phyloP scores from a whole-genome alignment of 306 rosid genomes.

The Pueraria montana region DNA sequence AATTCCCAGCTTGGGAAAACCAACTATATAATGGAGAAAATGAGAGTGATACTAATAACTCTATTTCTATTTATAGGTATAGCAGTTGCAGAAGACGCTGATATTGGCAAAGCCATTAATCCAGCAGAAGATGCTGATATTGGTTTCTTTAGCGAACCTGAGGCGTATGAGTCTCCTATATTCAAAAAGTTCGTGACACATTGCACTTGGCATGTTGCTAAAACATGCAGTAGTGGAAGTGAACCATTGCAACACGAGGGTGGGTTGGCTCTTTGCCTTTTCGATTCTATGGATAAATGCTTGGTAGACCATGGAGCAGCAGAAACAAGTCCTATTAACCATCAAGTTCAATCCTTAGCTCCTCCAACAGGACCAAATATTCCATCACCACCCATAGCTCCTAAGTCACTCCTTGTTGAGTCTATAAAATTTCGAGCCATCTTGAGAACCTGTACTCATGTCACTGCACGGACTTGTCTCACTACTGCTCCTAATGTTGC shows the following conservation, averaged over 20 bases:
- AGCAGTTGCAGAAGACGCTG: not conserved
- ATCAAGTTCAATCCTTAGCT: too few relatives aligned
- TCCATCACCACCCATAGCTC: too few relatives aligned
- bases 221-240: not conserved
- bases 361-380: too few relatives aligned
- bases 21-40: slow-evolving; percentile 16
- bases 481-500: not conserved
- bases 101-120: not conserved
- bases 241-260: too few relatives aligned
- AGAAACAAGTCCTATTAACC: too few relatives aligned
- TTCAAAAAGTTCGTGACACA: not conserved
- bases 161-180: too few relatives aligned
- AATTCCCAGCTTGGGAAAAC: too few relatives aligned
- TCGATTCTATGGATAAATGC: not conserved
- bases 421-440: not conserved
- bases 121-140: not conserved
- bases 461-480: not conserved
- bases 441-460: not conserved
- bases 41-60: slow-evolving; percentile 10
- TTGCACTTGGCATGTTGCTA: not conserved
- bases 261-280: not conserved
- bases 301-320: not conserved
- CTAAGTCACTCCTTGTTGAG: not conserved
- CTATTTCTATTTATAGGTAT: not conserved
- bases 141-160: not conserved